Conservation (phyloP, 192 early-diverging fungal genomes). For the Backusella tuberculispora region DNA sequence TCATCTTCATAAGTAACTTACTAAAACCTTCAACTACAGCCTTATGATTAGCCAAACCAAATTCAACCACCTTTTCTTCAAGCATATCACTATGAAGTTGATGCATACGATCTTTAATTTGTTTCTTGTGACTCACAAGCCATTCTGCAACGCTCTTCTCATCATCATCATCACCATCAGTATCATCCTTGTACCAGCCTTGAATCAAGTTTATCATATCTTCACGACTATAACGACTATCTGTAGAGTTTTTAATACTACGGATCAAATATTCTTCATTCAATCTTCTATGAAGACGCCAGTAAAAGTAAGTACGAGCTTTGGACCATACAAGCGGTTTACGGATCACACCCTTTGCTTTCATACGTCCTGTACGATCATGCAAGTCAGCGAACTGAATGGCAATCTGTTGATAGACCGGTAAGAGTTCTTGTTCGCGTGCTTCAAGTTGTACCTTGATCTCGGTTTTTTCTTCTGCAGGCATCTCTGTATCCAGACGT, state of each 20-base stretch:
- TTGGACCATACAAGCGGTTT: slow-evolving; percentile 78
- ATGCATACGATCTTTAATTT: slow-evolving; percentile 40
- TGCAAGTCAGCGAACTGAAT: slow-evolving; percentile 98
- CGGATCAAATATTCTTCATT: slow-evolving; percentile 76
- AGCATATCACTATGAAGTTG: slow-evolving; percentile 33
- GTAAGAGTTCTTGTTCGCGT: slow-evolving; percentile 84
- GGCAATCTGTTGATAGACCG: slow-evolving; percentile 92
- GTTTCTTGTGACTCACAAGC: slow-evolving; percentile 52
- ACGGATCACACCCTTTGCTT: slow-evolving; percentile 90
- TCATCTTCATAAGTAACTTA: slow-evolving; percentile 37
- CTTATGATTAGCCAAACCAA: slow-evolving; percentile 31
- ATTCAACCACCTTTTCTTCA: slow-evolving; percentile 30
- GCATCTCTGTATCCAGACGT: slow-evolving; percentile 50
- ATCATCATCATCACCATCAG: slow-evolving; percentile 50
- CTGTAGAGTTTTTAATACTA: slow-evolving; percentile 50
- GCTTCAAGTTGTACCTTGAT: slow-evolving; percentile 72
- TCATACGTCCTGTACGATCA: slow-evolving; percentile 94
- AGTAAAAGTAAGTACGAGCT: slow-evolving; percentile 88
- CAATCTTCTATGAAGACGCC: slow-evolving; percentile 83
- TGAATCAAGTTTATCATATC: slow-evolving; percentile 55
- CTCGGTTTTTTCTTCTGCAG: slow-evolving; percentile 66
- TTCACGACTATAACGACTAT: slow-evolving; percentile 50
- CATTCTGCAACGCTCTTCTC: slow-evolving; percentile 52
- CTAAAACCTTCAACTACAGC: slow-evolving; percentile 45
- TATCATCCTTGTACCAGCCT: slow-evolving; percentile 72